Percentiles rank a stretch among this genome's conserved stretches.
phyloP scores from a whole-genome alignment of 1,139 yeast genomes.

The Taiozyma sp. region DNA sequence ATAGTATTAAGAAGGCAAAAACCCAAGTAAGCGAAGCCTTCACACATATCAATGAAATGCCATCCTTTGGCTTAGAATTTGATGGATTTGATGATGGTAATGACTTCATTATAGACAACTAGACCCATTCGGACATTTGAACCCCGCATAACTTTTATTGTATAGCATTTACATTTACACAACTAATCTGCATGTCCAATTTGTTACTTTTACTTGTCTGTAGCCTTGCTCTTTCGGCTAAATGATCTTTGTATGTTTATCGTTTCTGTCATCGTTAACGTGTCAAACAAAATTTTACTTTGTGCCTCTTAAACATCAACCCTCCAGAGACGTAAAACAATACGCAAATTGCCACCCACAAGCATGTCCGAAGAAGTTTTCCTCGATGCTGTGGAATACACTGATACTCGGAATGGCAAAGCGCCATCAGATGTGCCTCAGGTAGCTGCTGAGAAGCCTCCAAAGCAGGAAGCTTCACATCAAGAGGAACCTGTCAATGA shows the following conservation, averaged over 20 bases:
- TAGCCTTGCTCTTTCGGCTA: not conserved
- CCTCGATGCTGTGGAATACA: not conserved
- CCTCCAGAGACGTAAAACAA: not conserved
- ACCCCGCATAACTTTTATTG: not conserved
- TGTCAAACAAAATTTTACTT: not conserved
- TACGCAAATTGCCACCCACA: not conserved
- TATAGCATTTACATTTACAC: no score
- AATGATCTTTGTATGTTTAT: no score
- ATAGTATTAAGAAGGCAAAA: constrained; percentile 1
- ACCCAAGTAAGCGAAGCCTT: constrained; percentile 1
- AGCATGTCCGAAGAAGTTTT: not conserved
- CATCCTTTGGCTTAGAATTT: constrained; percentile 5
- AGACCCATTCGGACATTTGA: not conserved
- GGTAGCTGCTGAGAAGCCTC: not conserved
- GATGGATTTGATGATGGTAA: not conserved
- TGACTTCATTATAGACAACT: not conserved
- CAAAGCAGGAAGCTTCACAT: not conserved
- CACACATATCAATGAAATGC: constrained; percentile 7
- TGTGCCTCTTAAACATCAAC: not conserved
- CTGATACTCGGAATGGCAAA: not conserved
- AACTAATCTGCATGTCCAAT: not conserved
- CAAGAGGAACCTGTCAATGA: not conserved
- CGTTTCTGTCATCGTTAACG: not conserved
- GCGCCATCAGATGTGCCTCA: not conserved
- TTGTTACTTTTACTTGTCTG: not conserved